Evolutionary conservation across 208 protist genomes (phyloP), one percentile per base, ranked within the genome.

Genomic region (Leishmania guyanensis): DNA sequence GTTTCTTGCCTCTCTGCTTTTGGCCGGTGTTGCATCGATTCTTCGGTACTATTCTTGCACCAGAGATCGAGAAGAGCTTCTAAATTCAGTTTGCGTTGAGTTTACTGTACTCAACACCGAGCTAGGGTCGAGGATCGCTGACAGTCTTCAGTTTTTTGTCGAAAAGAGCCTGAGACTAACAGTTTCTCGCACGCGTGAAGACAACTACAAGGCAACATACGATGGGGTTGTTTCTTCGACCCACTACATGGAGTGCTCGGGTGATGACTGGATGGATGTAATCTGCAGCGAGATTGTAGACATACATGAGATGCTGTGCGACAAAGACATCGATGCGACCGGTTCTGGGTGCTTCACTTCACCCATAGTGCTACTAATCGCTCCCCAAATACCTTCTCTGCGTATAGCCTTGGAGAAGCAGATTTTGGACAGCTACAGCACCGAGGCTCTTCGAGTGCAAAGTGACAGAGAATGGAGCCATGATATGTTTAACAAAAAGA

Each of bases 351-450:
- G 39, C 22, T 50, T 78, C 17, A 17, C 14, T 16, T 66, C 83
- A 17, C 79, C 76, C 22, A 78, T 86, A 51, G 85, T 93, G 75
- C 77, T 93, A 51, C 46, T 93, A 60, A 77, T 91, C 6, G 81
- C 88, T 22, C 90, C 90, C 8, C 79, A 83, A 43, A 71, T 78
- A 9, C 54, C 74, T 36, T 80, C 78, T 29, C 65, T 85, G 43
- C 81, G 86, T 77, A n/a, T 56, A 26, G 62, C 81, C 54, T 60
- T 93, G 29, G 78, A 80, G 70, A 84, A 69, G 39, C 76, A 76
- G 70, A 83, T 93, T 29, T 81, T 82, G 46, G 90, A 93, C 75
- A 92, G 90, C 83, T 93, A 93, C 80, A 91, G 86, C 74, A 89
- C 81, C 33, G 81, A 88, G 72, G 89, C 91, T 56, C 82, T 94